These are phyloP conservation scores for Candida awuae DNA, from an alignment of 805 yeast genomes.

Conservation along the genomic window DNA sequence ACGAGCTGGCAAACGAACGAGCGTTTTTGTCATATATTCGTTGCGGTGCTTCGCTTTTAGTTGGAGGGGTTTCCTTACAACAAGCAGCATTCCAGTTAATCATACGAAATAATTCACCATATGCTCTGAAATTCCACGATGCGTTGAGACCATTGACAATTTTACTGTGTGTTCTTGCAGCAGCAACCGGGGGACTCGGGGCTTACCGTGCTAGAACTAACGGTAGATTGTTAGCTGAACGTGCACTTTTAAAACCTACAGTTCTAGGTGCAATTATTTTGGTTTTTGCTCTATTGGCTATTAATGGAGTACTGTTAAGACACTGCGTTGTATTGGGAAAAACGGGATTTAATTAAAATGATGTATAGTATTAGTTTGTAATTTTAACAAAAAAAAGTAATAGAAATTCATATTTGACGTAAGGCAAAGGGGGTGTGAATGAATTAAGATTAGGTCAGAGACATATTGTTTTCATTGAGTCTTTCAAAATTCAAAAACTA, in stretches of 20 bases:
- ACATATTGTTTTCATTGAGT: too few relatives aligned
- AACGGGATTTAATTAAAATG: neutral
- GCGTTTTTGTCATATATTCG: neutral
- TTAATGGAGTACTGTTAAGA: neutral
- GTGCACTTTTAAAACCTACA: neutral
- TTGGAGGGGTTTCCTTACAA: neutral
- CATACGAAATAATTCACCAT: neutral
- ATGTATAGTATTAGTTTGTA: too few relatives aligned
- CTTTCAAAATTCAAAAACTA: too few relatives aligned
- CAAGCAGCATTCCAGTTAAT: neutral
- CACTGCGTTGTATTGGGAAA: neutral
- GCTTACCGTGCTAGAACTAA: neutral
- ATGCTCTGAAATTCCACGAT: neutral
- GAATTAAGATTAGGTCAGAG: too few relatives aligned
- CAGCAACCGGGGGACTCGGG: neutral
- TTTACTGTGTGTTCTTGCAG: neutral
- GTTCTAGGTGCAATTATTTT: neutral
- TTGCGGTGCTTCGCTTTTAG: neutral
- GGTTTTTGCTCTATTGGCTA: neutral
- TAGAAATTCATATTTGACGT: too few relatives aligned
- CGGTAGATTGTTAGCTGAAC: neutral
- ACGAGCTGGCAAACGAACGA: neutral
- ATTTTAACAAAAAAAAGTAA: too few relatives aligned
- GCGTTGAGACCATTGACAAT: neutral
- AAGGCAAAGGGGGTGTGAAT: too few relatives aligned